Base-by-base conservation (phyloP, 768 basidiomycete genomes). In the Leucocoprinus birnbaumii region DNA sequence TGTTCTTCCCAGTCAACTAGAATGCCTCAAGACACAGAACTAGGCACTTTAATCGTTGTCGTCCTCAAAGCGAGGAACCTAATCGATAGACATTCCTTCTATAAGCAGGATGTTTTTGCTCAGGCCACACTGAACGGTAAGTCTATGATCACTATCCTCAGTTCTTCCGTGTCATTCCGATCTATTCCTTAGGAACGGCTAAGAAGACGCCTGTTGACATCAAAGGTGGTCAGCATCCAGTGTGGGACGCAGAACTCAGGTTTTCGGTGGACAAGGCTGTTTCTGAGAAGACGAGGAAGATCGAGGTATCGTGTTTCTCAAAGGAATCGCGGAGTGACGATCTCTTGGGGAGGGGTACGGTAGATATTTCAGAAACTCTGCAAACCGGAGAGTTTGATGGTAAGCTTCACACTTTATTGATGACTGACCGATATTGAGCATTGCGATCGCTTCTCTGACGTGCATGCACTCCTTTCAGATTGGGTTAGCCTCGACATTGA, bases 361-460 rank as follows among this genome's bases (percentile, higher is more conserved):
- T 97, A 9, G 85, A 93, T 62, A 85, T 97, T 38, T 73, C 83
- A 24, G 84, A 88, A 52, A 94, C 88, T 0, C 71, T 97, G 55
- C 84, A 80, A 68, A 86, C 83, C 14, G 94, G 94, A 18, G 94
- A 96, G 69, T 94, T 93, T 59, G 95, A 98, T 68, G 91, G 94
- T 93, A 63, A 38, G 88, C 71, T 13, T 2, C 43, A n/a, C 4
- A 10, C 13, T 38, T 11, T 38, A 3, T n/a, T n/a, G 38, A 13
- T 13, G 25, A n/a, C 51, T 50, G 42, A 11, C 14, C 9, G 14
- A 19, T 26, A 7, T 16, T 27, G 11, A 48, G 34, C 35, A 25
- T 38, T 13, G 21, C 13, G n/a, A 35, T 16, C 14, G 3, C 37
- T n/a, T 31, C 6, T 31, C 31, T 31, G 31, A 31, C 31, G 6